Conservation (phyloP, 306 rosid genomes). For the Quercus engelmannii region DNA sequence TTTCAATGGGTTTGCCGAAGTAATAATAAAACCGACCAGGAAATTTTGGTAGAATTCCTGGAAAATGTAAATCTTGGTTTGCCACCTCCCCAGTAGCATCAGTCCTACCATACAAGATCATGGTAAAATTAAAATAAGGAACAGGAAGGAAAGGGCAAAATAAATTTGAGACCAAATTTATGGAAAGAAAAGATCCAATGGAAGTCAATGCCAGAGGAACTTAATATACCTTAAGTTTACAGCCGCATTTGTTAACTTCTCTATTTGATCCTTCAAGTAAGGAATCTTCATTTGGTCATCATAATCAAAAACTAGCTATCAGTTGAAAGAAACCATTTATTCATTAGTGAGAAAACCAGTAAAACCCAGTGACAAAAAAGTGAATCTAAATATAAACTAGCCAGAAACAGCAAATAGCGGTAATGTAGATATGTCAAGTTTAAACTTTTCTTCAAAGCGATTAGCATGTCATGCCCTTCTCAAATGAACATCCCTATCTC, state of each 20-base stretch:
- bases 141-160: not conserved
- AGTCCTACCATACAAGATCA: constrained; percentile 34
- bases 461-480: not conserved
- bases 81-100: constrained; percentile 60
- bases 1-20: constrained; percentile 86
- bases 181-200: not conserved
- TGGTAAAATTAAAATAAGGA: not conserved
- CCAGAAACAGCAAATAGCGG: not conserved
- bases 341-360: not conserved
- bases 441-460: not conserved
- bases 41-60: constrained; percentile 69
- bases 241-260: constrained; percentile 39
- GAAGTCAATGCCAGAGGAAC: constrained; percentile 9
- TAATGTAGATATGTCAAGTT: not conserved
- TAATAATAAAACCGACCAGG: constrained; percentile 82
- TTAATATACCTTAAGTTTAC: constrained; percentile 51
- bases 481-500: not conserved
- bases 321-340: constrained; percentile 17
- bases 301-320: constrained; percentile 73
- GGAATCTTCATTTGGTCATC: constrained; percentile 85
- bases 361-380: not conserved
- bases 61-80: constrained; percentile 67
- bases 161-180: not conserved
- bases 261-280: constrained; percentile 42
- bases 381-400: not conserved